Evolutionary conservation across 1,284 basidiomycete species (phyloP), one percentile per base, ranked within the genome.

Genomic region (Cutaneotrichosporon daszewskae): DNA sequence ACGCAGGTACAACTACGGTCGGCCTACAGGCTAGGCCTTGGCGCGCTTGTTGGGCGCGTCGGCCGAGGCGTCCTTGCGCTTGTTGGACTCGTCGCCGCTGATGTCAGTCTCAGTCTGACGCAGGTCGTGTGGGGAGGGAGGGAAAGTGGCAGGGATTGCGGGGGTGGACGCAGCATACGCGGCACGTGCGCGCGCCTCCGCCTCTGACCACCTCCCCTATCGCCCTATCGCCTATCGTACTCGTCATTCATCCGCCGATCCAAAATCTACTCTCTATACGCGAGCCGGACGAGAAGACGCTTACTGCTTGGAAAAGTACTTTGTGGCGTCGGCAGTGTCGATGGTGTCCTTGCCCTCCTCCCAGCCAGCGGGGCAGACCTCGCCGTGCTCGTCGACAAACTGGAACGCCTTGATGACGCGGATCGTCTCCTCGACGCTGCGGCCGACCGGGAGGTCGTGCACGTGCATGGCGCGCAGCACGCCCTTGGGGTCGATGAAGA

Each of bases 361-460:
- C 89, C 88, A 92, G 73, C 86, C 86, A 20, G 82, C 83, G 18
- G 88, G 88, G 77, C 88, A 92, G 38, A 89, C 87, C 69, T 92
- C 87, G 34, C 88, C 88, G 65, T 88, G 78, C 70, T 84, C 76
- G 56, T 91, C 87, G 40, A 59, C 62, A 58, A 67, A 68, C 66
- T 91, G 87, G 83, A 92, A 90, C 12, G 88, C 88, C 73, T 91
- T 83, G 72, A 92, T 74, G 46, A 92, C 80, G 50, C 88, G 84
- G 53, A 90, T 66, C 7, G 87, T 89, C 75, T 92, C 88, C 39
- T 89, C 87, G 49, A 91, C 88, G 5, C 85, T 88, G 50, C 88
- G 84, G 28, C 88, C 88, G 46, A 91, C 88, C 25, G 88, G 86
- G 42, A 90, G 78, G 69, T 92, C 88, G 67, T 91, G 91, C 55